Evolutionary conservation across 1,284 basidiomycete species (phyloP).

Genomic region (Fistulina hepatica): DNA sequence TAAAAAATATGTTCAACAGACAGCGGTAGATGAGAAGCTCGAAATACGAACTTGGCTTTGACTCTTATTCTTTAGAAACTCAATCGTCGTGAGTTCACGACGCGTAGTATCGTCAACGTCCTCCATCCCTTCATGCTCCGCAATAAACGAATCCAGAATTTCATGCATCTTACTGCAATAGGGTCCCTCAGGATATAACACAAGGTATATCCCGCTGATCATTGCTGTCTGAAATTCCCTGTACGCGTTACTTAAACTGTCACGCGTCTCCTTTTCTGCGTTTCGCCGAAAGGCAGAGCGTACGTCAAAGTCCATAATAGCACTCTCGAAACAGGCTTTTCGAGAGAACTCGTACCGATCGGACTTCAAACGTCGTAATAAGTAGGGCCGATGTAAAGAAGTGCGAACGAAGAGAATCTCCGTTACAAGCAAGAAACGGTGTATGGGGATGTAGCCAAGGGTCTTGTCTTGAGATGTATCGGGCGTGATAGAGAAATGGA

Average conservation of each 20-base stretch:
- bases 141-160: conserved; percentile 68
- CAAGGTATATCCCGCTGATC: conserved; percentile 76
- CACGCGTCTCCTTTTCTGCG: conserved; percentile 48
- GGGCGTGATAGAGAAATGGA: conserved; percentile 65
- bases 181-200: conserved; percentile 61
- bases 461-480: conserved; percentile 70
- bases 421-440: conserved; percentile 70
- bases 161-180: conserved; percentile 60
- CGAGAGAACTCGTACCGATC: conserved; percentile 70
- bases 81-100: conserved; percentile 69
- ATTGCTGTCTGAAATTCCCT: conserved; percentile 78
- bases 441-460: conserved; percentile 53
- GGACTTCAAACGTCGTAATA: conserved; percentile 58
- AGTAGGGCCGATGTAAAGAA: conserved; percentile 68
- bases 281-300: conserved; percentile 54
- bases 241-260: conserved; percentile 68
- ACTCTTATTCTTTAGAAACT: conserved; percentile 63
- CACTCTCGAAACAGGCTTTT: conserved; percentile 69
- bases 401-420: conserved; percentile 74
- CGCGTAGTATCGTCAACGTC: conserved; percentile 75
- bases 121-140: conserved; percentile 54
- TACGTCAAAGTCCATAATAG: conserved; percentile 64
- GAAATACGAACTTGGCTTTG: no score
- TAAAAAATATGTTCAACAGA: no score
- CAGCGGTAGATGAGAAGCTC: no score